Conservation (phyloP, 2,329 filamentous ascomycete genomes). For the Plectosphaerella cucumerina region DNA sequence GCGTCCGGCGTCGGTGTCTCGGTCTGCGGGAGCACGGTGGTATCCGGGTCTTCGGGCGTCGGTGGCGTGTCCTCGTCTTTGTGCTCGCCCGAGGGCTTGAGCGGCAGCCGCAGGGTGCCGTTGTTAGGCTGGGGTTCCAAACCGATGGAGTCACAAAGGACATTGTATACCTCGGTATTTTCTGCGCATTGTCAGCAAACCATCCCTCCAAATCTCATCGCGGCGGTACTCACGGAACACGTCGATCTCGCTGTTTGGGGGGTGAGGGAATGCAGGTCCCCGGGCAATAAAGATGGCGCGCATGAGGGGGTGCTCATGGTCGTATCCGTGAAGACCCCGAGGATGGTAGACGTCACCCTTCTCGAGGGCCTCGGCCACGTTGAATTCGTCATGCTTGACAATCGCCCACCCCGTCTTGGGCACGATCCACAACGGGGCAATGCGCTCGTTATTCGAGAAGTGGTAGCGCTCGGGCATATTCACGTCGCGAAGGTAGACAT, state of each 20-base stretch:
- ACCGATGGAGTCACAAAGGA: slow-evolving; percentile 83
- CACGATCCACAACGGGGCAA: slow-evolving; percentile 92
- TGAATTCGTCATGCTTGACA: slow-evolving; percentile 73
- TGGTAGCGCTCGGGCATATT: slow-evolving; percentile 93
- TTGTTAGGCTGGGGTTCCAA: slow-evolving; percentile 76
- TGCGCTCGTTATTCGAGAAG: slow-evolving; percentile 81
- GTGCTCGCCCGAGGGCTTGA: slow-evolving; percentile 61
- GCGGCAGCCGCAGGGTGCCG: slow-evolving; percentile 72
- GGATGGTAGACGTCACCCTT: slow-evolving; percentile 71
- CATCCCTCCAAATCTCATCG: not conserved
- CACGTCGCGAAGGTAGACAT: slow-evolving; percentile 80
- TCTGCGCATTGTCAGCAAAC: slow-evolving; percentile 46
- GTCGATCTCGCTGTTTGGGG: slow-evolving; percentile 73
- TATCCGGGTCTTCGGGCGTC: slow-evolving; percentile 49
- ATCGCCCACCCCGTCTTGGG: slow-evolving; percentile 92
- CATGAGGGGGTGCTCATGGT: slow-evolving; percentile 93
- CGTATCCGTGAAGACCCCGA: slow-evolving; percentile 86
- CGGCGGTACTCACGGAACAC: slow-evolving; percentile 68
- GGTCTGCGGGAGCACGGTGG: slow-evolving; percentile 7
- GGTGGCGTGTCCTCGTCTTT: slow-evolving; percentile 42
- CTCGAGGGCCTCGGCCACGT: slow-evolving; percentile 62
- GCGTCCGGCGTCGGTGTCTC: slow-evolving; percentile 9
- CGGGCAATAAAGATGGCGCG: slow-evolving; percentile 89
- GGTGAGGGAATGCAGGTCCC: slow-evolving; percentile 87
- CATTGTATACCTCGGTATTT: slow-evolving; percentile 93